Conservation (phyloP, 2,329 filamentous ascomycete genomes). For the Berkeleyomyces basicola region DNA sequence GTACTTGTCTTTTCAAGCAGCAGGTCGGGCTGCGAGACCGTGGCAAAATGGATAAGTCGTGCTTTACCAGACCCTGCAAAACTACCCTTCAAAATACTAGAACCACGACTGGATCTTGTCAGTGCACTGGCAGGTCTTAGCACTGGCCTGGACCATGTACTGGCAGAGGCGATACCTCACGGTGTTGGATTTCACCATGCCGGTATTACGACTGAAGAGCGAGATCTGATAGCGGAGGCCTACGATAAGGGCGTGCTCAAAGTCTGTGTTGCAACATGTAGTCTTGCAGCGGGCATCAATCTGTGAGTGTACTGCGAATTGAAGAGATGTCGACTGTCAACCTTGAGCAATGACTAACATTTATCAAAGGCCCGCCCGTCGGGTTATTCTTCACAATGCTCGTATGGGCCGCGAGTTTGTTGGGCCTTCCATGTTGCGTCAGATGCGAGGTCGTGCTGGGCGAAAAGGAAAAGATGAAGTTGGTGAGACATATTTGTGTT, state of each 20-base stretch:
- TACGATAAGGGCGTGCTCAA: conserved; percentile 53
- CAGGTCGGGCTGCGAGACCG: conserved; percentile 47
- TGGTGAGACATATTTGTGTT: conserved; percentile 64
- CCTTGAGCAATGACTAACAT: background rate
- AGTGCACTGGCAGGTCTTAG: conserved; percentile 48
- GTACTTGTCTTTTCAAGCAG: conserved; percentile 60
- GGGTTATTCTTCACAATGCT: conserved; percentile 60
- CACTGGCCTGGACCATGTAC: conserved; percentile 46
- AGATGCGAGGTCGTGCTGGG: conserved; percentile 65
- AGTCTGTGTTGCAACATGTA: conserved; percentile 61
- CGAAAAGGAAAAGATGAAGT: conserved; percentile 64
- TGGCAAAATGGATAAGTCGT: conserved; percentile 50
- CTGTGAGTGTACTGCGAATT: conserved; percentile 23
- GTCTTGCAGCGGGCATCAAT: conserved; percentile 70
- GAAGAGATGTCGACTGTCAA: background rate
- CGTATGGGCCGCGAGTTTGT: conserved; percentile 62
- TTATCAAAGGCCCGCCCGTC: conserved; percentile 36
- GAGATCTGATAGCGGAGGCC: conserved; percentile 52
- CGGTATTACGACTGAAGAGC: conserved; percentile 57
- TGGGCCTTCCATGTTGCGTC: conserved; percentile 63
- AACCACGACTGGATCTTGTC: conserved; percentile 46
- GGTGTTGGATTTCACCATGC: conserved; percentile 66
- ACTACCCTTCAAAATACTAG: conserved; percentile 31
- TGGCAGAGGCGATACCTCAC: conserved; percentile 45
- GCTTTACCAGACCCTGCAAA: conserved; percentile 39